Evolutionary conservation across 805 yeast species (phyloP).

Genomic region (Metschnikowia peoriensis): DNA sequence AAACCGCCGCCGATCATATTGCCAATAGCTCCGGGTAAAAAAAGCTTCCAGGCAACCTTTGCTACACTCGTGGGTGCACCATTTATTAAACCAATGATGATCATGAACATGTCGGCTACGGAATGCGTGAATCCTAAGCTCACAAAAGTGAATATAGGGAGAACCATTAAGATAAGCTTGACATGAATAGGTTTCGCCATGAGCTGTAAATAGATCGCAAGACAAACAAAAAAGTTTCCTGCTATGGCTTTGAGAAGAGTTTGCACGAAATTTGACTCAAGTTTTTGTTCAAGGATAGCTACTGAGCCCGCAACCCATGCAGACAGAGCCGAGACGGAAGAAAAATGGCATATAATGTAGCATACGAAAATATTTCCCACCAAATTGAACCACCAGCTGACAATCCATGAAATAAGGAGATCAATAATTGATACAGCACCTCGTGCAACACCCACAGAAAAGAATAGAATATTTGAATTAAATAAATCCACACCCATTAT

Average conservation of each 20-base stretch:
- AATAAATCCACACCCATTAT: conserved; percentile 72
- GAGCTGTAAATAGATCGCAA: conserved; percentile 74
- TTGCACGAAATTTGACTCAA: conserved; percentile 50
- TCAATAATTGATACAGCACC: conserved; percentile 70
- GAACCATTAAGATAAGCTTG: conserved; percentile 55
- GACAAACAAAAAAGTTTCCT: conserved; percentile 73
- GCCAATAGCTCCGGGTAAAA: conserved; percentile 71
- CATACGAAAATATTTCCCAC: conserved; percentile 64
- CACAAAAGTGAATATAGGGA: conserved; percentile 80
- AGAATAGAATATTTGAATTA: conserved; percentile 72
- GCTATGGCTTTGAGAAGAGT: conserved; percentile 69
- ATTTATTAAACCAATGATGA: conserved; percentile 66
- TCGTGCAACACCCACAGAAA: conserved; percentile 64
- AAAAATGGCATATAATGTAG: conserved; percentile 58
- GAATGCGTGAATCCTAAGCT: conserved; percentile 74
- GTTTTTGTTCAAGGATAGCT: conserved; percentile 44
- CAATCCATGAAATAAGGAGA: conserved; percentile 59
- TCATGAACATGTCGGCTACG: conserved; percentile 77
- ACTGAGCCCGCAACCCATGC: conserved; percentile 48
- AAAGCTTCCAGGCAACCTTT: conserved; percentile 65
- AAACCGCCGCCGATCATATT: conserved; percentile 76
- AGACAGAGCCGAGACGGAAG: conserved; percentile 46
- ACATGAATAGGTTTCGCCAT: conserved; percentile 82
- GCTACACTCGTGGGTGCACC: conserved; percentile 65
- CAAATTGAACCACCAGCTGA: conserved; percentile 66